A percentile compares a stretch with the other conserved stretches of the same genome.
Conservation (phyloP, 2,329 filamentous ascomycete genomes). For the Pseudocercospora eumusae region DNA sequence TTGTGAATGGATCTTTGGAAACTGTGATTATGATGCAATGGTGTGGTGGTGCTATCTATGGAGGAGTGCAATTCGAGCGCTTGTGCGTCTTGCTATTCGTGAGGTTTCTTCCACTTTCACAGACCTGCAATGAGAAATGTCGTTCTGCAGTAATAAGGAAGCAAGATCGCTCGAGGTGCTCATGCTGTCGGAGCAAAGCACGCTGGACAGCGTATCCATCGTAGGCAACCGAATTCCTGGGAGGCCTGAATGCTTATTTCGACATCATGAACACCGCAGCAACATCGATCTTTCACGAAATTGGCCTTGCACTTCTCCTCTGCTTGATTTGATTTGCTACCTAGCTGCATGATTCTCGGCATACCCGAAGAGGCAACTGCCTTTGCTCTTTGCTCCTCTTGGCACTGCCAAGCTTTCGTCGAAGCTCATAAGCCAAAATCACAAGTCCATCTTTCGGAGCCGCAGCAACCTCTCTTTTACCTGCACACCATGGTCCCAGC, state of each 20-base stretch:
- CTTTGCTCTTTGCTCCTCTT: not conserved
- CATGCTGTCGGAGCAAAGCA: not conserved
- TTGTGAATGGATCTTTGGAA: not conserved
- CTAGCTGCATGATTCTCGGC: not conserved
- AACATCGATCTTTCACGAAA: too few relatives aligned
- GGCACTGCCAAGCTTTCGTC: not conserved
- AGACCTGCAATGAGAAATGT: not conserved
- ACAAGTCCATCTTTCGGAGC: not conserved
- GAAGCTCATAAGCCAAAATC: not conserved
- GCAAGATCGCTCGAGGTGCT: not conserved
- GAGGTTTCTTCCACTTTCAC: not conserved
- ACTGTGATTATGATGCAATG: not conserved
- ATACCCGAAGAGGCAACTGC: not conserved
- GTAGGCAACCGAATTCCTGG: not conserved
- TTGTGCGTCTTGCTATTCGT: not conserved
- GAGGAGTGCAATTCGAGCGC: not conserved
- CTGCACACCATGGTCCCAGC: not conserved
- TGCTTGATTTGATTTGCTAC: too few relatives aligned
- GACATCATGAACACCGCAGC: too few relatives aligned
- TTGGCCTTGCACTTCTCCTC: too few relatives aligned
- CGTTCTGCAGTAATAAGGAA: not conserved
- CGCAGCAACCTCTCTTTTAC: not conserved
- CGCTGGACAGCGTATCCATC: not conserved
- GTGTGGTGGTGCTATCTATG: not conserved
- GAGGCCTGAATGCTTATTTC: not conserved